These are phyloP conservation scores for Tylopilus vinaceipallidus DNA, from an alignment of 768 basidiomycete species.

Conservation along the genomic window DNA sequence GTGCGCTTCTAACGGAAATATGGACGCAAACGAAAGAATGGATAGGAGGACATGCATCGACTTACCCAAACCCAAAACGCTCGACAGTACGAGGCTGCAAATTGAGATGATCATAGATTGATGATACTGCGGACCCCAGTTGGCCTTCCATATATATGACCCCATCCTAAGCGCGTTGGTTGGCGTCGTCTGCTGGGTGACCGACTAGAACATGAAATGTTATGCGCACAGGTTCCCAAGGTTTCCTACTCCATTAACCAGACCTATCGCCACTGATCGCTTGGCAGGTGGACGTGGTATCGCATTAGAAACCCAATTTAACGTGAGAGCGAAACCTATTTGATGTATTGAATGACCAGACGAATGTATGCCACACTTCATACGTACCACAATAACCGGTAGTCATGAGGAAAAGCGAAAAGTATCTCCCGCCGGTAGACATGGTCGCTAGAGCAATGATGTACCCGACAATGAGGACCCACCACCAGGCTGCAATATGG, in stretches of 20 bases:
- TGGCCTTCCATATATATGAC: constrained; percentile 58
- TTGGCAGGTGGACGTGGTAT: constrained; percentile 57
- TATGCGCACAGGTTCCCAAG: constrained; percentile 54
- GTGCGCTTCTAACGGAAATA: background rate
- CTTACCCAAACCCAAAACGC: constrained; percentile 35
- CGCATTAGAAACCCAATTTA: constrained; percentile 63
- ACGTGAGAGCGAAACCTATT: constrained; percentile 41
- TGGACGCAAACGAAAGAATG: background rate
- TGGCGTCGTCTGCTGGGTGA: background rate
- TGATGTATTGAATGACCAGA: background rate
- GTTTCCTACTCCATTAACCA: constrained; percentile 62
- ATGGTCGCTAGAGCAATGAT: constrained; percentile 56
- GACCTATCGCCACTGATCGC: constrained; percentile 53
- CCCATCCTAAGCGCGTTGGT: constrained; percentile 43
- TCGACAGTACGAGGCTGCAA: constrained; percentile 31
- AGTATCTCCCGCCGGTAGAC: constrained; percentile 50
- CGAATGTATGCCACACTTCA: background rate
- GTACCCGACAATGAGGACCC: constrained; percentile 58
- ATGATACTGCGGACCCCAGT: constrained; percentile 64
- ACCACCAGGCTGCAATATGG: constrained; percentile 56
- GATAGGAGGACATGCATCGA: background rate
- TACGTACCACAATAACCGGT: constrained; percentile 43
- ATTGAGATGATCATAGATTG: constrained; percentile 56
- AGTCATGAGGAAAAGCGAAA: constrained; percentile 66
- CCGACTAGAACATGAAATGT: background rate